Base-by-base conservation (phyloP, 495 filamentous ascomycete genomes). In the Talaromyces proteolyticus region DNA sequence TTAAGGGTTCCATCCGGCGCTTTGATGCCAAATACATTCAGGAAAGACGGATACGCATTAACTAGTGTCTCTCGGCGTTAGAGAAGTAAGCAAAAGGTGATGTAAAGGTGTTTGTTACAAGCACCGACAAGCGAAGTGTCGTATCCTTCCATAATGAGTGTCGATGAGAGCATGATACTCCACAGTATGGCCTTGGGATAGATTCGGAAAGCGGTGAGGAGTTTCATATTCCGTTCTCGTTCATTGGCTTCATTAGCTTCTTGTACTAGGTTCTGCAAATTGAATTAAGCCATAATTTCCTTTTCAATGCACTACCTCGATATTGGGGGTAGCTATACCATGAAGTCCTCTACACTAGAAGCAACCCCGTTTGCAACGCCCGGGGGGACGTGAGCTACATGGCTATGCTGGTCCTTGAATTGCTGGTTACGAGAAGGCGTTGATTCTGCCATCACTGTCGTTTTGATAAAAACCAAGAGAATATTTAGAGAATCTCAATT, bases 101-200 rank as follows among this genome's bases (percentile, higher is more conserved):
- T 6, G 12, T 29, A 29, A 12, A 12, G 25, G 12, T 5, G 5
- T 29, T 29, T 12, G 25, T 29, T 29, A 29, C 25, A 29, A 29
- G 62, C 67, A 43, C 64, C 60, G 16, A 76, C 57, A 8, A 78
- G 59, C 11, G 63, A 65, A 2, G 69, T 55, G 48, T 76, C 71
- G 59, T 71, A 78, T 1, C 75, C 75, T 55, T 77, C 73, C 75
- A 78, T 78, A 53, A 74, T 65, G 16, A 78, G 58, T 12, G 65
- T 60, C 3, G 69, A 60, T 0, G 72, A 75, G 24, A 77, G 53
- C 0, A 74, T 53, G 22, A 77, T 53, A 14, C 67, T 72, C 73
- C 73, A 78, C 8, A 52, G 62, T 11, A 76, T 64, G 10, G 75
- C 74, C 51, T 76, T 70, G 3, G 71, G 72, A 51, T 75, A 77